Evolutionary conservation across 2,329 filamentous ascomycete species (phyloP), one percentile per base, ranked within the genome.

Genomic region (Xylaria sp.): DNA sequence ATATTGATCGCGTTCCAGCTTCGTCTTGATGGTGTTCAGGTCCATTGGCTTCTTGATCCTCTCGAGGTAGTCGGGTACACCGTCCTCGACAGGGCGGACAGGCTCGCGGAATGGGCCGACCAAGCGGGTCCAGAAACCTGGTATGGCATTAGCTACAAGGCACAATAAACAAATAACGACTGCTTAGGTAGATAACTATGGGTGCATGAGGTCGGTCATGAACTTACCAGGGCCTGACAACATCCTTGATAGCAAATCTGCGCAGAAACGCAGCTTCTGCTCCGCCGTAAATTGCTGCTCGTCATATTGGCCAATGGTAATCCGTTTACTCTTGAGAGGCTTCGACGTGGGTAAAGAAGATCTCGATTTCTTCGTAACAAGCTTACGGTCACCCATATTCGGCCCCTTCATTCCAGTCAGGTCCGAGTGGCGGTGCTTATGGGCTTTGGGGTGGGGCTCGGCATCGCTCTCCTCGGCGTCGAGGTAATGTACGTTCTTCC

Each of bases 111-210:
- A 87, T 0, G 83, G 82, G 0, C 82, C 82, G 2, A 87, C 83
- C 0, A 86, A 75, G n/a, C 84, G 80, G 0, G 84, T 87, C 84
- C 84, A 87, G 67, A 84, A 87, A 6, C 84, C 83, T 85, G 38
- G 21, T 4, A 6, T n/a, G 47, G 20, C 20, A 11, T 55, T 54
- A 38, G 41, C 45, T 1, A 50, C 20, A 6, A 37, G 13, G 7
- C 17, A 37, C 9, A 21, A 16, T 18, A 16, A 18, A 46, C 24
- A 9, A 18, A 11, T 22, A 22, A 43, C 24, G 9, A 19, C 18
- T 21, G 24, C 16, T 34, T 34, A 6, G 29, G 13, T 18, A 17
- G 22, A 22, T 16, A 37, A 19, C 34, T 37, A 37, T 8, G n/a
- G 24, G 21, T 4, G 16, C 9, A 34, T 34, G 29, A 13, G 16